A percentile compares a stretch with the other conserved stretches of the same genome.
phyloP scores from a whole-genome alignment of 2,329 filamentous ascomycete species.

The Ophiognomonia clavigignenti-juglandacearum region DNA sequence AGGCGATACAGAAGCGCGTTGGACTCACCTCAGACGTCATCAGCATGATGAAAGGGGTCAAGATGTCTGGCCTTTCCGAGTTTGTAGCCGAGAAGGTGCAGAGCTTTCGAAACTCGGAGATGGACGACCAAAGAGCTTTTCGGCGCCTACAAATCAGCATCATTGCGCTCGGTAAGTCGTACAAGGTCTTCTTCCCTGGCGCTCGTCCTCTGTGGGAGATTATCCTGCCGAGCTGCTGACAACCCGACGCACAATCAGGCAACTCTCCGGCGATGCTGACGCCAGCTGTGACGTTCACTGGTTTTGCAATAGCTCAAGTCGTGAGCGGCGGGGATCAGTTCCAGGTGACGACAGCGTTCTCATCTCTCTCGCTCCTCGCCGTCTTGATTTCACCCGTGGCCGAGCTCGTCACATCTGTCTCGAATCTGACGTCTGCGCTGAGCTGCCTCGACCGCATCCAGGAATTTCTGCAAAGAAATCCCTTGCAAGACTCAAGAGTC shows the following conservation, averaged over 20 bases:
- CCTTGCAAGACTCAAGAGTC: too few species aligned
- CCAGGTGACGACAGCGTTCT: neutral
- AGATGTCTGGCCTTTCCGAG: constrained; percentile 35
- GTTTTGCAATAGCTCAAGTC: too few species aligned
- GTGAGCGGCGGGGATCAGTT: neutral
- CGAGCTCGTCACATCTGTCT: neutral
- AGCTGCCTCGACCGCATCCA: neutral
- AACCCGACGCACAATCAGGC: too few species aligned
- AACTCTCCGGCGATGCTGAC: too few species aligned
- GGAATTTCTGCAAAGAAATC: neutral
- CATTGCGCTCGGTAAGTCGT: too few species aligned
- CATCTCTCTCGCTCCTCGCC: neutral
- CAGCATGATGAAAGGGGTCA: constrained; percentile 36
- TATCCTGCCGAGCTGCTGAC: too few species aligned
- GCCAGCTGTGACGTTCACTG: neutral
- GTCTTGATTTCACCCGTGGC: neutral
- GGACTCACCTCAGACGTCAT: constrained; percentile 29
- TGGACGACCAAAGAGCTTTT: too few species aligned
- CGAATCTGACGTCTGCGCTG: neutral
- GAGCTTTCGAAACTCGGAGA: too few species aligned
- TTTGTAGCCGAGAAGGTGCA: too few species aligned
- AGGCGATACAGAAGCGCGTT: constrained; percentile 34
- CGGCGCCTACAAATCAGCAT: too few species aligned
- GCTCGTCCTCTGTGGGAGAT: too few species aligned
- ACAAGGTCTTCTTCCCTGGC: too few species aligned